Conservation (phyloP, 768 basidiomycete genomes). For the Auricularia auricula-judae region DNA sequence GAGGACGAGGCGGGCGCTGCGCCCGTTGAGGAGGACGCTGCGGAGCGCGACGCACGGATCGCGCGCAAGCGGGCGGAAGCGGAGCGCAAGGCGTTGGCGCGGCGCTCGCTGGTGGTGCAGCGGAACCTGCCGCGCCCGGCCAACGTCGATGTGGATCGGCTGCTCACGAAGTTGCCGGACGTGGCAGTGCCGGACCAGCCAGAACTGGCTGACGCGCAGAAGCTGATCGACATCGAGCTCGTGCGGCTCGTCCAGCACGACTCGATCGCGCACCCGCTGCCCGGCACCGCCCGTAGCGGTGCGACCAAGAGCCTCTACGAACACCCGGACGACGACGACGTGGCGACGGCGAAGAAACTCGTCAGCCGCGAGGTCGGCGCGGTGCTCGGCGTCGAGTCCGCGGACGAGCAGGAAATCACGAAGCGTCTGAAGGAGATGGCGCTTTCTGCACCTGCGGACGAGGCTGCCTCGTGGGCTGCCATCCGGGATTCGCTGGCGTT, state of each 20-base stretch:
- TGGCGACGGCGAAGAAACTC: slow-evolving; percentile 55
- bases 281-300: slow-evolving; percentile 74
- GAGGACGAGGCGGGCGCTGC: slow-evolving; percentile 23
- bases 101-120: slow-evolving; percentile 75
- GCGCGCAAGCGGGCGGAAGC: slow-evolving; percentile 61
- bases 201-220: slow-evolving; percentile 38
- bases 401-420: slow-evolving; percentile 46
- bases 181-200: slow-evolving; percentile 31
- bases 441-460: slow-evolving; percentile 26
- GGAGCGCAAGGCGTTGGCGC: slow-evolving; percentile 65
- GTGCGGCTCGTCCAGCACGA: slow-evolving; percentile 77
- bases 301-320: slow-evolving; percentile 56
- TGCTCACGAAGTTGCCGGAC: slow-evolving; percentile 45
- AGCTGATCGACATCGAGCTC: slow-evolving; percentile 67
- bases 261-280: slow-evolving; percentile 74
- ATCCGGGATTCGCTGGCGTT: slow-evolving; percentile 53
- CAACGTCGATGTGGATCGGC: slow-evolving; percentile 58
- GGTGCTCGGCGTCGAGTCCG: slow-evolving; percentile 73
- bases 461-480: slow-evolving; percentile 59
- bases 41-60: slow-evolving; percentile 75
- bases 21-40: slow-evolving; percentile 74
- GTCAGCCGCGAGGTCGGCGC: slow-evolving; percentile 76
- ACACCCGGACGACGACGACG: slow-evolving; percentile 65
- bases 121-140: slow-evolving; percentile 75
- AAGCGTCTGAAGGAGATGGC: slow-evolving; percentile 4